Base-by-base conservation (phyloP, 179 eudicot species). In the Spinacia oleracea region DNA sequence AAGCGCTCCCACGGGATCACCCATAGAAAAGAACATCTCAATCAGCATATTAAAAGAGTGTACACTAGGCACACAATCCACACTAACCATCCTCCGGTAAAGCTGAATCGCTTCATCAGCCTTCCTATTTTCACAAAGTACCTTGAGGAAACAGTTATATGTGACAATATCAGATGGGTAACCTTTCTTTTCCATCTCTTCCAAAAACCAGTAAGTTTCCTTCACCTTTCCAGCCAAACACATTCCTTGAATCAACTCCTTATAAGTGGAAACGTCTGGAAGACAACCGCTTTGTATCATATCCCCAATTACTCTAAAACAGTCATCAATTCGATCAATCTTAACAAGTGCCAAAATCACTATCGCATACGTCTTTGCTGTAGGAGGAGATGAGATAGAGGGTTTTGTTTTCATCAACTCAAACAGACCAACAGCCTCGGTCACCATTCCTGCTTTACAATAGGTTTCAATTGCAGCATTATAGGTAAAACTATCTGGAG, bases 121-220 rank as follows among this genome's bases (percentile, higher is more conserved):
- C 66, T 86, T 78, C 81, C 87, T 93, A 56, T 80, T 83, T 72
- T 95, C 95, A 81, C 98, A 95, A 62, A 95, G 90, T 81, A 95
- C 98, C 83, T 91, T 91, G 25, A 95, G 91, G 80, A 95, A 91
- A 85, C 98, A 95, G 75, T 95, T 95, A 85, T 89, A 93, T 25
- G 98, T 88, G 56, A 95, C 98, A 31, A 95, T 89, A 86, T 95
- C 98, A 15, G 92, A 91, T 81, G 98, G 98, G 65, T 88, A 95
- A 31, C 98, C 96, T 45, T 86, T 91, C 64, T 81, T 89, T 63
- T 89, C 91, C 98, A 90, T 95, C 85, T 86, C 93, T 78, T 91
- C 93, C 84, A 90, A 77, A 70, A 95, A 86, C 73, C 78, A 85
- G 80, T 91, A 93, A 63, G 98, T 94, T 50, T 86, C 93, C 38